Evolutionary conservation across 23 red algal species (phyloP), one percentile per base, ranked within the genome.

Genomic region (Gracilaria vermiculophylla): DNA sequence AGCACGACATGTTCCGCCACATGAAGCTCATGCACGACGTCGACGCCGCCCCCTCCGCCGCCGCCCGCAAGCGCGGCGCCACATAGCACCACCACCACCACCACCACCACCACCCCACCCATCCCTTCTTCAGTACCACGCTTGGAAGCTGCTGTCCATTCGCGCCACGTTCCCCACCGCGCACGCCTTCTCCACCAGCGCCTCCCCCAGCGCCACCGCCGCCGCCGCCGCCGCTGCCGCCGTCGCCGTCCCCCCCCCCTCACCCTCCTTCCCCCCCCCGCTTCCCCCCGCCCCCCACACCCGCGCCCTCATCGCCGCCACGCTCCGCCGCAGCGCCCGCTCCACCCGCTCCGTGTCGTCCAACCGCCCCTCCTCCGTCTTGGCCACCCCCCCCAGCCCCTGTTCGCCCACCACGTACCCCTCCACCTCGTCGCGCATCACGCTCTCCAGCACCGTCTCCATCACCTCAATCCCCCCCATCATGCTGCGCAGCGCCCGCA

Each of bases 61-160:
- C 58, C 29, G 58, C 58, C 58, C 58, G 58, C 8, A 64, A 64
- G 29, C 58, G 58, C 28, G 58, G 58, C 28, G 17, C 58, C 29
- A 15, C 58, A 64, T 64, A 35, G 29, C 58, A 10, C 29, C 2
- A 32, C 58, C 5, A 10, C 8, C 9, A 10, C 58, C 58, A 25
- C 17, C 20, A 27, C 24, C 55, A 3, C 55, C 24, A n/a, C 23
- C 23, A n/a, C 55, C 12, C 55, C 55, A n/a, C 55, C 19, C 23
- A 24, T 24, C 19, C 55, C 16, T 24, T 4, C 58, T 28, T 88
- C 80, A 95, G 50, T 62, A 95, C 93, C 93, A 95, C 23, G 77
- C 60, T 57, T 95, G 93, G 84, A 86, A 95, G 79, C 85, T 95
- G 19, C 81, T 35, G 13, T 83, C 85, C 93, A 95, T 95, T 10